These are phyloP conservation scores for Bryum argenteum DNA, from an alignment of 225 moss, liverwort and hornwort genomes.

Conservation along the genomic window DNA sequence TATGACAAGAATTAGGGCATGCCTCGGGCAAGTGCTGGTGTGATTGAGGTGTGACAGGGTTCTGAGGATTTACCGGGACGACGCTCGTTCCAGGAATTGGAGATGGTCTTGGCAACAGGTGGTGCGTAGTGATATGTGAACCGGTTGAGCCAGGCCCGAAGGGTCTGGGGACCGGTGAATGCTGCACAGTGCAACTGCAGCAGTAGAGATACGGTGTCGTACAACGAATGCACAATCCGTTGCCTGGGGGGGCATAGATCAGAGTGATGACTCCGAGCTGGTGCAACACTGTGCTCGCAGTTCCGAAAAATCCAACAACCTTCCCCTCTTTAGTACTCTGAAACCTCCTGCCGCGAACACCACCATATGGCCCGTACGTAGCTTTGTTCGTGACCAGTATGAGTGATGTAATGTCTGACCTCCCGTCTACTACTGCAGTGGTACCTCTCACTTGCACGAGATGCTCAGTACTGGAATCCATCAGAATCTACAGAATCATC, in stretches of 20 bases:
- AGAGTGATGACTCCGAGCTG: background rate
- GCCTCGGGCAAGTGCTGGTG: background rate
- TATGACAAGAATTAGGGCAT: background rate
- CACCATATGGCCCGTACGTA: background rate
- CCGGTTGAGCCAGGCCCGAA: background rate
- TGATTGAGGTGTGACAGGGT: too few relatives aligned
- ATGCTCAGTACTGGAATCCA: background rate
- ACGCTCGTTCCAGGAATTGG: background rate
- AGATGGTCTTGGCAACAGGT: background rate
- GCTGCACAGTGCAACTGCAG: fast-evolving
- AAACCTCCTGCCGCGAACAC: background rate
- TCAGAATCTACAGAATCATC: background rate
- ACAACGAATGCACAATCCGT: background rate
- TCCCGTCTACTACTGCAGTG: background rate
- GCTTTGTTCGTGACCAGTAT: background rate
- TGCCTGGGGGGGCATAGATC: fast-evolving
- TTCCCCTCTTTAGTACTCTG: background rate
- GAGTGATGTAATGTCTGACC: slow-evolving; percentile 3
- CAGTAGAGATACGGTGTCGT: fast-evolving
- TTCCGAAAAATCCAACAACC: slow-evolving; percentile 7
- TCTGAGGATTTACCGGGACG: too few relatives aligned
- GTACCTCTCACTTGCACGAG: slow-evolving; percentile 7
- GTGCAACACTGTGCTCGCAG: background rate
- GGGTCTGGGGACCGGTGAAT: fast-evolving
- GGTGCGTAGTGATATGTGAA: background rate